Evolutionary conservation across 2,329 filamentous ascomycete species (phyloP).

Genomic region (Pseudocercospora pini-densiflorae): DNA sequence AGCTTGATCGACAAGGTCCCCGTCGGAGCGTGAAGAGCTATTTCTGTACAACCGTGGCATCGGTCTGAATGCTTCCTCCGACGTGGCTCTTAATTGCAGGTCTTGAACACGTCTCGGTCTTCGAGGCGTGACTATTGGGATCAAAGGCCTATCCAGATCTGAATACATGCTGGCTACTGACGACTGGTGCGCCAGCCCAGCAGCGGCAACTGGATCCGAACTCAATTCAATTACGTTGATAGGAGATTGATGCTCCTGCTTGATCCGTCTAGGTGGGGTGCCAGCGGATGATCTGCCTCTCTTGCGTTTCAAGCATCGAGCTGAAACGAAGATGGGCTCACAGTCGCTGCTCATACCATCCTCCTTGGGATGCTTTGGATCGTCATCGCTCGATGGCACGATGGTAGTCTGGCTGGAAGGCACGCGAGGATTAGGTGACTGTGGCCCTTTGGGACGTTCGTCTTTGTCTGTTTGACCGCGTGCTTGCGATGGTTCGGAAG

Average conservation of each 20-base stretch:
- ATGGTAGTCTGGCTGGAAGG: conserved; percentile 52
- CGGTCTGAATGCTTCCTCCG: conserved; percentile 25
- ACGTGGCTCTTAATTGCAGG: conserved; percentile 26
- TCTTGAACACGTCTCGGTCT: conserved; percentile 28
- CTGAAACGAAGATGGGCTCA: conserved; percentile 48
- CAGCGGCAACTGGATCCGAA: conserved; percentile 37
- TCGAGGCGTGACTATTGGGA: conserved; percentile 41
- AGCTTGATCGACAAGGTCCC: conserved; percentile 6
- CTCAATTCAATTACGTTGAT: conserved; percentile 42
- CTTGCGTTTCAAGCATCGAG: conserved; percentile 51
- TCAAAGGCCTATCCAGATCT: conserved; percentile 48
- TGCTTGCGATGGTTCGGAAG: conserved; percentile 31
- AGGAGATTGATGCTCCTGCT: conserved; percentile 34
- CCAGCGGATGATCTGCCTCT: conserved; percentile 30
- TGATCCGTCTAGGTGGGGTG: conserved; percentile 32
- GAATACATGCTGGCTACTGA: conserved; percentile 44
- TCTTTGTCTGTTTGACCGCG: conserved; percentile 43
- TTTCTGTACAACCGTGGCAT: conserved; percentile 17
- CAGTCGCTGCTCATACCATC: conserved; percentile 40
- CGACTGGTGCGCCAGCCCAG: conserved; percentile 23
- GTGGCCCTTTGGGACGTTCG: conserved; percentile 28
- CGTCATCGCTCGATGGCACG: conserved; percentile 23
- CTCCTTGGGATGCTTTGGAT: conserved; percentile 11
- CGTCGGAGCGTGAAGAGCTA: conserved; percentile 34
- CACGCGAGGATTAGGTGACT: conserved; percentile 11